Percentiles rank a stretch among this genome's conserved stretches.
Evolutionary conservation across 768 basidiomycete species (phyloP).

Genomic region (Amanita brunnescens): DNA sequence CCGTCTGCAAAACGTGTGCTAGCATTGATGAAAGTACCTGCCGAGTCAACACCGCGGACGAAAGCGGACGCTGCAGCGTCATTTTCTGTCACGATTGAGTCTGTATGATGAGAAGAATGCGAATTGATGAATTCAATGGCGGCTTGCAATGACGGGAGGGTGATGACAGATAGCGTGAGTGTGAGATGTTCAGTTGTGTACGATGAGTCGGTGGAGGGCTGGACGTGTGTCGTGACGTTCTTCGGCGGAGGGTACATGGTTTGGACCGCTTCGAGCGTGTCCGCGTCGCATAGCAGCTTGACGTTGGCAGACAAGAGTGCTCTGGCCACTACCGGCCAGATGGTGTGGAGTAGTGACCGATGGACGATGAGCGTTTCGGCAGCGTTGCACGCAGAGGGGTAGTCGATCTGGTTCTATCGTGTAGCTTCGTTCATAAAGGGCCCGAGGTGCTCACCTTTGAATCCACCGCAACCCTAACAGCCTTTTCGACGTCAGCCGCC

Average conservation of each 20-base stretch:
- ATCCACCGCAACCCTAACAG: slow-evolving; percentile 75
- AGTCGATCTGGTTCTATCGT: slow-evolving; percentile 59
- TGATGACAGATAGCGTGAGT: slow-evolving; percentile 72
- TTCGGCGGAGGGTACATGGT: slow-evolving; percentile 23
- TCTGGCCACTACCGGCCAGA: slow-evolving; percentile 77
- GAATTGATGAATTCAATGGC: slow-evolving; percentile 88
- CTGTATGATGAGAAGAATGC: slow-evolving; percentile 94
- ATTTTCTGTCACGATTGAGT: slow-evolving; percentile 83
- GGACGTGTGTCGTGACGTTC: slow-evolving; percentile 39
- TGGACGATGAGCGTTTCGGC: slow-evolving; percentile 88
- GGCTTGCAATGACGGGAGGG: slow-evolving; percentile 57
- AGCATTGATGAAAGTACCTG: slow-evolving; percentile 91
- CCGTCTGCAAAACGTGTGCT: slow-evolving; percentile 96
- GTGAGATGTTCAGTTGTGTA: slow-evolving; percentile 88
- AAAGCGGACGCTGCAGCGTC: slow-evolving; percentile 58
- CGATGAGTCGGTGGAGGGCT: slow-evolving; percentile 45
- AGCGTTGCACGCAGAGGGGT: slow-evolving; percentile 94
- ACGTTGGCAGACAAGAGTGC: slow-evolving; percentile 65
- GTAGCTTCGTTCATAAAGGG: background rate
- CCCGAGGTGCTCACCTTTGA: slow-evolving; percentile 59
- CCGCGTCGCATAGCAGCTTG: slow-evolving; percentile 69
- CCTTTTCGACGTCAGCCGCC: slow-evolving; percentile 69
- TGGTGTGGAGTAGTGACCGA: slow-evolving; percentile 50
- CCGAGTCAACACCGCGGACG: slow-evolving; percentile 83
- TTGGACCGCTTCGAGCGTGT: slow-evolving; percentile 50